Percentiles rank a stretch among this genome's conserved stretches.
phyloP scores from a whole-genome alignment of 257 asterid genomes.

The Salvia rosmarinus region DNA sequence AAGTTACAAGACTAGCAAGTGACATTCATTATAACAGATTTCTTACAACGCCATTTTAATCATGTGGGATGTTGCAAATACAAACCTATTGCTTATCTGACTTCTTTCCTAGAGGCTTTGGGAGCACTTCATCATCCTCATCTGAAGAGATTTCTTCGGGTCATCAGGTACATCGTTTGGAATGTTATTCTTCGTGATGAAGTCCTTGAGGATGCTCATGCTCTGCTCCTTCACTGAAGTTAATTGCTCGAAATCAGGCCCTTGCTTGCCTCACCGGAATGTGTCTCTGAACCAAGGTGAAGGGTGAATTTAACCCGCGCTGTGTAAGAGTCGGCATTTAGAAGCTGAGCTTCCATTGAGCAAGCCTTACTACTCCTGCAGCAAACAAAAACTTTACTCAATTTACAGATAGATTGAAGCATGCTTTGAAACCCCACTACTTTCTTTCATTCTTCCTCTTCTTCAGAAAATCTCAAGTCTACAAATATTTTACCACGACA shows the following conservation, averaged over 20 bases:
- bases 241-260: slow-evolving; percentile 74
- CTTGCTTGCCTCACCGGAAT: slow-evolving; percentile 51
- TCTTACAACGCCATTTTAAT: neutral
- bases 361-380: slow-evolving; percentile 31
- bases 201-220: slow-evolving; percentile 83
- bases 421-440: neutral
- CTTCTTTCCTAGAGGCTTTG: slow-evolving; percentile 67
- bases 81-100: slow-evolving; percentile 60
- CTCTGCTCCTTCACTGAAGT: slow-evolving; percentile 75
- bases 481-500: neutral
- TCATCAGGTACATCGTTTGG: slow-evolving; percentile 91
- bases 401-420: neutral
- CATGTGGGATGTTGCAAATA: neutral
- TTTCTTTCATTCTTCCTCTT: neutral
- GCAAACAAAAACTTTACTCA: slow-evolving; percentile 17
- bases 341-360: slow-evolving; percentile 50
- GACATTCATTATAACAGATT: no score
- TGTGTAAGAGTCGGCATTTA: slow-evolving; percentile 21
- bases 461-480: neutral
- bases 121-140: slow-evolving; percentile 56
- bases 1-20: no score
- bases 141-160: slow-evolving; percentile 72
- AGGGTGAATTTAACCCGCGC: slow-evolving; percentile 66
- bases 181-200: slow-evolving; percentile 75
- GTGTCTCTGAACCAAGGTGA: slow-evolving; percentile 81